A percentile compares a stretch with the other conserved stretches of the same genome.
Conservation (phyloP, 2,329 filamentous ascomycete genomes). For the Microthyrium microscopicum region DNA sequence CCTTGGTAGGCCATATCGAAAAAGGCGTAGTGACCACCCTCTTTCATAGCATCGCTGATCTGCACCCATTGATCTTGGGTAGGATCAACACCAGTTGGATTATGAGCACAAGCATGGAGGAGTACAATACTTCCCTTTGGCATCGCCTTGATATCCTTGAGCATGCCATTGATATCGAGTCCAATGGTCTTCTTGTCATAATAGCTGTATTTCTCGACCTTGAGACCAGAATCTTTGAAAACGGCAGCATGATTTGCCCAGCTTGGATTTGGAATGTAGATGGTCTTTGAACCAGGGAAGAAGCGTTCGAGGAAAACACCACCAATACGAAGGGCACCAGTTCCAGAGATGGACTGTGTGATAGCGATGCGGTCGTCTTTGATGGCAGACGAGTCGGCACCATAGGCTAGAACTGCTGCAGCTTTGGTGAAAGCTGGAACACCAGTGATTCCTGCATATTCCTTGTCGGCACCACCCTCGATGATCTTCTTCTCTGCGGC, state of each 20-base stretch:
- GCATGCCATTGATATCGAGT: conserved; percentile 87
- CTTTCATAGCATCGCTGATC: conserved; percentile 76
- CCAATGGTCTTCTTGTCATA: conserved; percentile 99
- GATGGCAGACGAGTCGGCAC: conserved; percentile 59
- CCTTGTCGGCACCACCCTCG: conserved; percentile 69
- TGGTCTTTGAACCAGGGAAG: conserved; percentile 81
- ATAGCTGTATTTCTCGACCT: conserved; percentile 93
- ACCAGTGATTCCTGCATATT: conserved; percentile 96
- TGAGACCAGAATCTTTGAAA: conserved; percentile 81
- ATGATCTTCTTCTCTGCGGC: conserved; percentile 79
- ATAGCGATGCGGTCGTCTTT: conserved; percentile 64
- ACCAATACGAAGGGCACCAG: conserved; percentile 85
- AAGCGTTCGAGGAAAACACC: conserved; percentile 84
- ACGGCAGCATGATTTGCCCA: conserved; percentile 98
- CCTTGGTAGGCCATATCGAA: conserved; percentile 99
- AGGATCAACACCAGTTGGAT: conserved; percentile 92
- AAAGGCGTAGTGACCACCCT: conserved; percentile 79
- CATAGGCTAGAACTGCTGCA: conserved; percentile 82
- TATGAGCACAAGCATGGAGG: conserved; percentile 94
- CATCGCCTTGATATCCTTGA: conserved; percentile 77
- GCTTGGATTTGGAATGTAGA: conserved; percentile 90
- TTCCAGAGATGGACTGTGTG: conserved; percentile 96
- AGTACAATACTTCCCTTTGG: conserved; percentile 78
- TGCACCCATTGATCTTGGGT: conserved; percentile 82
- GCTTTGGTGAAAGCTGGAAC: conserved; percentile 86